A percentile compares a stretch with the other conserved stretches of the same genome.
phyloP scores from a whole-genome alignment of 805 yeast species.

The Ogataea degrootiae region DNA sequence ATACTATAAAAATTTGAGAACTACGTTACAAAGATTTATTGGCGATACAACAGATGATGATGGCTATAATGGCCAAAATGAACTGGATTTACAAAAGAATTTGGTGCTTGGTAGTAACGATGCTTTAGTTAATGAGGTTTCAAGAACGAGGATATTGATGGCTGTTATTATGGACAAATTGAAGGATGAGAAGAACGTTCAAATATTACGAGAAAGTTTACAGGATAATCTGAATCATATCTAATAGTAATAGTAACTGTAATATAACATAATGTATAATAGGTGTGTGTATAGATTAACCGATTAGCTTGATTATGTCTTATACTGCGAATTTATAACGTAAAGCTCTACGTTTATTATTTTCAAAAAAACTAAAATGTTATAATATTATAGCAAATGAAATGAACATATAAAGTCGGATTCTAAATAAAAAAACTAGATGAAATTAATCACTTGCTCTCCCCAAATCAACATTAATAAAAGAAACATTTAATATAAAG shows the following conservation, averaged over 20 bases:
- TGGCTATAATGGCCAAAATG: slow-evolving; percentile 1
- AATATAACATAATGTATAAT: background rate
- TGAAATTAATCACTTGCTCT: background rate
- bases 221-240: background rate
- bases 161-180: slow-evolving; percentile 15
- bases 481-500: no score
- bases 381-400: background rate
- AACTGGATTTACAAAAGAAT: slow-evolving; percentile 16
- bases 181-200: slow-evolving; percentile 2
- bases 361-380: no score
- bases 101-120: slow-evolving; percentile 19
- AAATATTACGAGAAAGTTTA: slow-evolving; percentile 1
- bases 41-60: slow-evolving; percentile 5
- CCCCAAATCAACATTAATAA: no score
- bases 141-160: slow-evolving; percentile 8
- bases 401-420: background rate
- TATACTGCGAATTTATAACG: no score
- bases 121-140: slow-evolving; percentile 8
- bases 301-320: background rate
- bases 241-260: slow-evolving; percentile 1
- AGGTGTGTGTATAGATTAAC: background rate
- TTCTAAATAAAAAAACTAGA: background rate
- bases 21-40: slow-evolving; percentile 8
- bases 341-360: no score
- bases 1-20: slow-evolving; percentile 14